Evolutionary conservation across 495 filamentous ascomycete genomes (phyloP).

Genomic region (Daldinia grandis): DNA sequence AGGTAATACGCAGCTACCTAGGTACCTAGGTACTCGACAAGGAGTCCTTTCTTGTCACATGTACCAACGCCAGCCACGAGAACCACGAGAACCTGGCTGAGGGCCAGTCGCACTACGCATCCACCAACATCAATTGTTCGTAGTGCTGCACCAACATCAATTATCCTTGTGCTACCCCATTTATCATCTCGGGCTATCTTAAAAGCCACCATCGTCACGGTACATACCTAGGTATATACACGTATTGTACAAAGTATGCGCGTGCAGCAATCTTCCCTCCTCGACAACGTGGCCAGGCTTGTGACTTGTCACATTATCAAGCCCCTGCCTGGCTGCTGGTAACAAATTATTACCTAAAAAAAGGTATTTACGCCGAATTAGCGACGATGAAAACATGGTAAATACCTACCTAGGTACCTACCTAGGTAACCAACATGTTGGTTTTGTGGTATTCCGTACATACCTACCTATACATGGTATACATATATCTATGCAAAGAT

Average conservation of each 20-base stretch:
- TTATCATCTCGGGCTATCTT: neutral
- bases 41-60: neutral
- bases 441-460: neutral
- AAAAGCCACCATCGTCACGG: neutral
- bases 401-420: neutral
- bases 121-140: constrained; percentile 8
- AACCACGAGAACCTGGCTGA: neutral
- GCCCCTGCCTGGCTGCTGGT: constrained; percentile 17
- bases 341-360: constrained; percentile 36
- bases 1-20: too few species aligned
- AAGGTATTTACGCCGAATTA: constrained; percentile 21
- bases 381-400: neutral
- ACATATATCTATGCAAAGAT: too few species aligned
- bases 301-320: constrained; percentile 17
- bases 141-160: constrained; percentile 19
- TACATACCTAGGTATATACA: neutral
- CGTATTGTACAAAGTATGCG: neutral
- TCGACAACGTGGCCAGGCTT: constrained; percentile 19
- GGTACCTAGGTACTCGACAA: too few species aligned
- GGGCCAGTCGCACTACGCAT: neutral
- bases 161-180: constrained; percentile 26
- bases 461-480: neutral
- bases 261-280: constrained; percentile 1
- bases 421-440: too few species aligned
- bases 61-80: constrained; percentile 16